Evolutionary conservation across 2,329 filamentous ascomycete species (phyloP).

Genomic region (Sclerotinia spermophila): DNA sequence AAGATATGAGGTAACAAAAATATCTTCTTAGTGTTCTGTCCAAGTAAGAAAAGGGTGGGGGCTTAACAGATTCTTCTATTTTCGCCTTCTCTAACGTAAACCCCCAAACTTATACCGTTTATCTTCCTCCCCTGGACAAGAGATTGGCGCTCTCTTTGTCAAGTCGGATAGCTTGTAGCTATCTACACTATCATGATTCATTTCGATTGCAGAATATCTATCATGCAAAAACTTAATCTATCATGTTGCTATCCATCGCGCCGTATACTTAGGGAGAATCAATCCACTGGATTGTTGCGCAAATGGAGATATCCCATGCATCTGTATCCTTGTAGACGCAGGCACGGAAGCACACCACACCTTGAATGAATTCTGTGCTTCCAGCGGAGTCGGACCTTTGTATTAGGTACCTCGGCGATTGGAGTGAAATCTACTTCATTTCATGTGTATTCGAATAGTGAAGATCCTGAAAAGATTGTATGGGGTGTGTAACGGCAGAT

Average conservation of each 20-base stretch:
- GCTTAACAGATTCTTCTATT: slow-evolving; percentile 7
- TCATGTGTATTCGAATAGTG: slow-evolving; percentile 1
- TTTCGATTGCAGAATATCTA: slow-evolving; percentile 16
- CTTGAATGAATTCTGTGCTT: neutral
- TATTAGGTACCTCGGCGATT: neutral
- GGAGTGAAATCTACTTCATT: neutral
- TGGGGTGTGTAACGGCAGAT: neutral
- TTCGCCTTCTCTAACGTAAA: slow-evolving; percentile 2
- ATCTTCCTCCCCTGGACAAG: neutral
- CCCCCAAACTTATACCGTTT: slow-evolving; percentile 22
- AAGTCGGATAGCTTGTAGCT: slow-evolving; percentile 26
- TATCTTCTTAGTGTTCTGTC: neutral
- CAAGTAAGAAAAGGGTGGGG: slow-evolving; percentile 16
- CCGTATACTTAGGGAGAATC: neutral
- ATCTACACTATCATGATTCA: slow-evolving; percentile 25
- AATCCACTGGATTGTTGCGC: neutral
- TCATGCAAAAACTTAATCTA: slow-evolving; percentile 6
- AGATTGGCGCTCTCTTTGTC: slow-evolving; percentile 7
- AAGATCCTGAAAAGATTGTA: neutral
- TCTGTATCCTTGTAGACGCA: slow-evolving; percentile 16
- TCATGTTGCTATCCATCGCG: slow-evolving; percentile 14
- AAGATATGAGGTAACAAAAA: slow-evolving; percentile 15
- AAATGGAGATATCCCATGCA: slow-evolving; percentile 8
- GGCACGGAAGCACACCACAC: slow-evolving; percentile 15
- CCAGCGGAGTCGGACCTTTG: slow-evolving; percentile 3